Evolutionary conservation across 345 rosid species (phyloP), one percentile per base, ranked within the genome.

Genomic region (Arabidopsis arenosa): DNA sequence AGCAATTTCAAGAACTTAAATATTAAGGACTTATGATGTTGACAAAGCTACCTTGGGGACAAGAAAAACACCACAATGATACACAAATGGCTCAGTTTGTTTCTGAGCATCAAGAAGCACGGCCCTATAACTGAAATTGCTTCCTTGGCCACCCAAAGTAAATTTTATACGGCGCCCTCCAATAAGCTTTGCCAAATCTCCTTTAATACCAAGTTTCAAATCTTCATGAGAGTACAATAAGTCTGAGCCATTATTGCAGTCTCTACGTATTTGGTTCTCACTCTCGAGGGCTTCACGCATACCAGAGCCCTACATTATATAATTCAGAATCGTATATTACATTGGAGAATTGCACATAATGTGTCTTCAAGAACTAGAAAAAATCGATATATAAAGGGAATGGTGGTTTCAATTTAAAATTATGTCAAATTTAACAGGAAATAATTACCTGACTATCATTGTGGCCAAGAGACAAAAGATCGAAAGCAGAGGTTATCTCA

Each of bases 1-100:
- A 41, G 6, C 17, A 52, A 5, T 43, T 51, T 21, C 13, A 2
- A 5, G 5, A 66, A 35, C 23, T 55, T 12, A 33, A 23, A 17
- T 0, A 6, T 54, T 8, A 18, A 13, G 47, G 41, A 71, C 9
- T 49, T 15, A 10, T 41, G 53, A 56, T 4, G 58, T 33, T 30
- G 39, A 69, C 21, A 55, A 61, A 55, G 33, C 69, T 75, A 93
- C 98, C 96, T 90, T 94, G 9, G 98, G 97, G 73, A 94, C 97
- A 68, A 94, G 86, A 75, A 94, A 90, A 73, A 92, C 88, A 13
- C 90, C 97, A 79, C 89, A 92, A 63, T 86, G 86, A 80, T 82
- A 87, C 48, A 81, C 68, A 61, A 86, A 90, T 51, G 82, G 77
- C 61, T 66, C 79, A 9, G 82, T 80, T 37, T 73, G 68, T 39